Evolutionary conservation across 176 grass and related monocot species (phyloP).

Genomic region (Alloteropsis semialata): DNA sequence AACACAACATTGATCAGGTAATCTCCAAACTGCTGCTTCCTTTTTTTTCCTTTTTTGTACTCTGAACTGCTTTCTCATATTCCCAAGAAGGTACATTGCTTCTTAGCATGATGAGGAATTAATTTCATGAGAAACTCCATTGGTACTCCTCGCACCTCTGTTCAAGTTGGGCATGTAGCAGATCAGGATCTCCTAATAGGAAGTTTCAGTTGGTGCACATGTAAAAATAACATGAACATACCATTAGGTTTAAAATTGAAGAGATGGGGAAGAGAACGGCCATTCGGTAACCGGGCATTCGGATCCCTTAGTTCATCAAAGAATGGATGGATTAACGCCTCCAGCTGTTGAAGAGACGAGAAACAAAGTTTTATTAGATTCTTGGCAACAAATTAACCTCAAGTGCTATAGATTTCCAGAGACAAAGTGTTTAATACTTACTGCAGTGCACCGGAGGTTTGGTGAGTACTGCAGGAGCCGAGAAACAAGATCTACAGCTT

Average conservation of each 20-base stretch:
- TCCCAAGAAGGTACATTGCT: conserved; percentile 39
- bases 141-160: conserved; percentile 71
- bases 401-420: neutral
- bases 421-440: conserved; percentile 37
- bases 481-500: conserved; percentile 92
- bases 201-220: neutral
- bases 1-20: neutral
- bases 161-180: conserved; percentile 26
- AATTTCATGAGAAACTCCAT: conserved; percentile 61
- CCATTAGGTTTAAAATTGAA: conserved; percentile 92
- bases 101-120: conserved; percentile 74
- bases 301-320: conserved; percentile 77
- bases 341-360: conserved; percentile 48
- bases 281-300: conserved; percentile 63
- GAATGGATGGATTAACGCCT: conserved; percentile 79
- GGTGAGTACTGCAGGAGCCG: conserved; percentile 91
- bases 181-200: conserved; percentile 17
- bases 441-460: conserved; percentile 77
- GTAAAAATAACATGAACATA: conserved; percentile 25
- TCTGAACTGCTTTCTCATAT: conserved; percentile 9
- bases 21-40: neutral
- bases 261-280: conserved; percentile 64
- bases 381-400: neutral
- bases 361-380: neutral
- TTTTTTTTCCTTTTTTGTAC: neutral